Evolutionary conservation across 2,329 filamentous ascomycete genomes (phyloP).

Genomic region (Thielaviopsis punctulata): DNA sequence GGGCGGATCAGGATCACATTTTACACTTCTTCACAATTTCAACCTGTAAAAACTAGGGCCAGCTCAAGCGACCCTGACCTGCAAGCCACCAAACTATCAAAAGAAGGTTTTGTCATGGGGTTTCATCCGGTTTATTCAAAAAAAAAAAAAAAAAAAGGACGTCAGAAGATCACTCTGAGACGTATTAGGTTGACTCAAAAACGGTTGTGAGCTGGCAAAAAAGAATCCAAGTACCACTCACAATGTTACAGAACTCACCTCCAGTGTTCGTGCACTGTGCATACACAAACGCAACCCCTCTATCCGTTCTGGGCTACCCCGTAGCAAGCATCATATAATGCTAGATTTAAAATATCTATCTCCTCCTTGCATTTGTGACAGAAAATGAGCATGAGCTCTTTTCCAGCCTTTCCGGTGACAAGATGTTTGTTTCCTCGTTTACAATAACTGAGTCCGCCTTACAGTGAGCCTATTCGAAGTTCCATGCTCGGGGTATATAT

Average conservation of each 20-base stretch:
- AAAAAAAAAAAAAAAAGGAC: not conserved
- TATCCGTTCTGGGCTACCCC: not conserved
- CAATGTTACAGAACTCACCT: not conserved
- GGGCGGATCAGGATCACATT: not conserved
- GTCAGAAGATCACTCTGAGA: not conserved
- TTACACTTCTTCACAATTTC: not conserved
- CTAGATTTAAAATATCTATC: not conserved
- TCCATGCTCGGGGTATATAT: not conserved
- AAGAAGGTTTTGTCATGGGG: not conserved
- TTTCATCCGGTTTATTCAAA: not conserved
- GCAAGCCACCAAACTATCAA: too few species aligned
- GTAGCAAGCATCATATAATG: not conserved
- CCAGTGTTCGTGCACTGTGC: not conserved
- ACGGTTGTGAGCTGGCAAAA: not conserved
- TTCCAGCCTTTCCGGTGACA: too few species aligned
- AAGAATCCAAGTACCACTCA: too few species aligned
- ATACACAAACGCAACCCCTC: not conserved
- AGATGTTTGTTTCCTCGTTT: not conserved
- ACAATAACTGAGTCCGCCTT: not conserved
- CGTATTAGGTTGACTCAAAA: not conserved
- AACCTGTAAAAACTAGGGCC: not conserved
- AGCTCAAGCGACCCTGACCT: not conserved
- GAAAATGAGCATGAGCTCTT: not conserved
- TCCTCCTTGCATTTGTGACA: not conserved
- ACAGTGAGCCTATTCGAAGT: not conserved